A percentile compares a stretch with the other conserved stretches of the same genome.
Conservation (phyloP, 768 basidiomycete genomes). For the Baorangia bicolor region DNA sequence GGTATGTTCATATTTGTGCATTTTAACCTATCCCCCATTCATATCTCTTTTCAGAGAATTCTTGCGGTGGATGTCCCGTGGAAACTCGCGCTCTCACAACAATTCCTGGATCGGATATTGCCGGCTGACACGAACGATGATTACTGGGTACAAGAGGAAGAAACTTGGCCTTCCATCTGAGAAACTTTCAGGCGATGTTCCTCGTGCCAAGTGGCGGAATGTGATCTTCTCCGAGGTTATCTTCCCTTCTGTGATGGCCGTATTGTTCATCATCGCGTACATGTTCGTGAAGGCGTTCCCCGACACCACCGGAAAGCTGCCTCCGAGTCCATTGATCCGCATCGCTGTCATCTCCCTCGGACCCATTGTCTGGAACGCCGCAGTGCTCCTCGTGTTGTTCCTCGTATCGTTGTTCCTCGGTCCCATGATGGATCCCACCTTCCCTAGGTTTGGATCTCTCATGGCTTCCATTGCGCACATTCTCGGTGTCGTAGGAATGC, state of each 20-base stretch:
- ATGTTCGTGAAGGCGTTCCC: slow-evolving; percentile 93
- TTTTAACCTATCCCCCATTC: background rate
- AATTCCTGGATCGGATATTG: slow-evolving; percentile 99
- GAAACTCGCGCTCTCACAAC: slow-evolving; percentile 94
- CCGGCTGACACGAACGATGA: slow-evolving; percentile 94
- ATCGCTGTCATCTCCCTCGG: slow-evolving; percentile 92
- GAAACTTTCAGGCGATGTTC: slow-evolving; percentile 93
- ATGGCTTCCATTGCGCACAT: slow-evolving; percentile 91
- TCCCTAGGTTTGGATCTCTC: slow-evolving; percentile 86
- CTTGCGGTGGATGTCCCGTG: slow-evolving; percentile 98
- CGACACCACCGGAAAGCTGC: slow-evolving; percentile 52
- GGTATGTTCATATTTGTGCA: slow-evolving; percentile 43
- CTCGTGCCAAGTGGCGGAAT: slow-evolving; percentile 89
- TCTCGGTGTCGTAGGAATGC: slow-evolving; percentile 78
- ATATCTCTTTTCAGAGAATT: slow-evolving; percentile 66
- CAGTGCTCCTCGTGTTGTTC: slow-evolving; percentile 83
- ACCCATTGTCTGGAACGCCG: slow-evolving; percentile 95
- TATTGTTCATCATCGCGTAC: slow-evolving; percentile 85
- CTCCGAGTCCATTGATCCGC: slow-evolving; percentile 85
- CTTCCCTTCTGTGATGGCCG: slow-evolving; percentile 82
- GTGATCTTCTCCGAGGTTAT: slow-evolving; percentile 86
- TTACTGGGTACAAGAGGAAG: slow-evolving; percentile 99
- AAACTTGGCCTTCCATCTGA: slow-evolving; percentile 95
- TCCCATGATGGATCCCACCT: slow-evolving; percentile 80
- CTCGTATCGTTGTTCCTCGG: slow-evolving; percentile 89